phyloP scores from a whole-genome alignment of 108 stramenopile species.

The Schizochytrium sp. region DNA sequence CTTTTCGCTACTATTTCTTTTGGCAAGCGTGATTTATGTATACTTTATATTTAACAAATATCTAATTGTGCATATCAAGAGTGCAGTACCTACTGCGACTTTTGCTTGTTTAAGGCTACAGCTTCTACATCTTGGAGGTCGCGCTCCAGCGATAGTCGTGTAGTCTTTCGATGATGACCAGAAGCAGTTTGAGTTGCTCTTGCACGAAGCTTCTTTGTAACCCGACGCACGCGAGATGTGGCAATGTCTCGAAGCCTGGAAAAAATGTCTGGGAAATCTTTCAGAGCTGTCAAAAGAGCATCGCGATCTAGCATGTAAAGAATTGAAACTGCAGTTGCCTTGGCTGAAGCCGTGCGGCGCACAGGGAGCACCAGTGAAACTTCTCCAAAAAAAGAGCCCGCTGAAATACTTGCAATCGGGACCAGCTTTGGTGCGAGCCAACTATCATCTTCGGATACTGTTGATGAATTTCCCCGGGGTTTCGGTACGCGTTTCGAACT shows the following conservation, averaged over 20 bases:
- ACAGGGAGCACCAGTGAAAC: conserved; percentile 36
- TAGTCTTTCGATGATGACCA: neutral
- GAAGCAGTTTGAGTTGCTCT: neutral
- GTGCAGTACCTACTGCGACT: neutral
- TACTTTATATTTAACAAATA: too few species aligned
- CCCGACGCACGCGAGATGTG: conserved; percentile 27
- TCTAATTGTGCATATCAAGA: neutral
- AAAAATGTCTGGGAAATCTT: conserved; percentile 56
- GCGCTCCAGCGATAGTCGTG: conserved; percentile 29
- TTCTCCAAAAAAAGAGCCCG: conserved; percentile 39
- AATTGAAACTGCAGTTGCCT: conserved; percentile 32
- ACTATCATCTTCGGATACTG: neutral
- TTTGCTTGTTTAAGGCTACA: conserved; percentile 44
- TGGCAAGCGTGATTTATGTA: too few species aligned
- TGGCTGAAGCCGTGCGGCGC: conserved; percentile 36
- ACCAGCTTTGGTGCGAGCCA: conserved; percentile 24
- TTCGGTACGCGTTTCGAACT: neutral
- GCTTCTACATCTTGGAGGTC: conserved; percentile 43
- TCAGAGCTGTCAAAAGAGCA: conserved; percentile 2
- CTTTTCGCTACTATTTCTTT: too few species aligned
- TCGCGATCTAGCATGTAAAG: conserved; percentile 8
- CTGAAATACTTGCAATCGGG: conserved; percentile 4
- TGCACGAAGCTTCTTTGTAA: neutral
- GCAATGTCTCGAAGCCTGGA: conserved; percentile 30
- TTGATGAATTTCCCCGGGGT: neutral